Evolutionary conservation across 805 yeast species (phyloP), one percentile per base, ranked within the genome.

Genomic region (Vanderwaltozyma yarrowii): DNA sequence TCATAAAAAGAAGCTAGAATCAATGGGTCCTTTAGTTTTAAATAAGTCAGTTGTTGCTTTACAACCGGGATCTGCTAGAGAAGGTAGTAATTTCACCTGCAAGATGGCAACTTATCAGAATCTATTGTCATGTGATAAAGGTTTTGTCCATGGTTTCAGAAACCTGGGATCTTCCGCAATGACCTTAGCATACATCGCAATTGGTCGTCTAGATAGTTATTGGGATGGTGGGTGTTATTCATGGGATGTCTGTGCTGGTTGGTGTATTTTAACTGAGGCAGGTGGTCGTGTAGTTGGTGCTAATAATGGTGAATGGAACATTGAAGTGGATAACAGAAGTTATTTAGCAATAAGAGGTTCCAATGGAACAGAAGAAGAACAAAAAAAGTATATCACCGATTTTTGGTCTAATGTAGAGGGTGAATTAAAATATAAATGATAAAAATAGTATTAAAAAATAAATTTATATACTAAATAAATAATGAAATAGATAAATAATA

Each of bases 11-110:
- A 65, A 85, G 43, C 74, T 86, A 11, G 67, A 79, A 10, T 62
- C 94, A 46, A 68, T 87, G 51, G 78, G 88, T 25, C 95, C 92
- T 51, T 82, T 89, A 55, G 80, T 94, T 0, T 74, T 89, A 39
- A 73, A 89, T 51, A 71, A 95, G 52, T 81, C 95, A 2, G 80
- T 81, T 43, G 94, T 89, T 23, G 97, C 92, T 56, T 69, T 88
- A 36, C 97, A 89, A 56, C 75, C 84, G 37, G 67, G 92, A 34
- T 88, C 96, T 59, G 85, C 92, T 14, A 73, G 84, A 33, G 94
- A 95, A 0, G 96, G 96, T 5, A 69, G 74, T 30, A 79, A 84
- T 45, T 87, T 92, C 50, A 84, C 94, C 92, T 68, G 76, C 40
- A 69, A 89, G 16, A 71, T 67, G 42, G 60, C 83, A 32, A 95